phyloP scores from a whole-genome alignment of 306 rosid species.

The cucumber (Cucumis sativus) region Cucumber_9930_V3 NC_026658.2:6057001-6057500 shows the following conservation, averaged over 20 bases:
- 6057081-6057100: constrained; percentile 42
- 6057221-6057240: constrained; percentile 76
- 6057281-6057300: not conserved
- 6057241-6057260: constrained; percentile 32
- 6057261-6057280: not conserved
- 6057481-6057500: constrained; percentile 13
- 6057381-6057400: not conserved
- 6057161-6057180: constrained; percentile 70
- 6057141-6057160: constrained; percentile 72
- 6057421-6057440: constrained; percentile 76
- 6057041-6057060: not conserved
- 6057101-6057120: constrained; percentile 73
- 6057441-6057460: constrained; percentile 99
- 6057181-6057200: constrained; percentile 79
- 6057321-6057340: not conserved
- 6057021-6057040: not conserved
- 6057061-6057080: not conserved
- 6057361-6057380: not conserved
- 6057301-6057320: not conserved
- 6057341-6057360: not conserved
- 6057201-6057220: constrained; percentile 78
- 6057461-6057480: constrained; percentile 27
- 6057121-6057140: constrained; percentile 73
- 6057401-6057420: not conserved
- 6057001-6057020: not conserved